Evolutionary conservation across 1,284 basidiomycete genomes (phyloP).

Genomic region (Sanguinoderma infundibulare): DNA sequence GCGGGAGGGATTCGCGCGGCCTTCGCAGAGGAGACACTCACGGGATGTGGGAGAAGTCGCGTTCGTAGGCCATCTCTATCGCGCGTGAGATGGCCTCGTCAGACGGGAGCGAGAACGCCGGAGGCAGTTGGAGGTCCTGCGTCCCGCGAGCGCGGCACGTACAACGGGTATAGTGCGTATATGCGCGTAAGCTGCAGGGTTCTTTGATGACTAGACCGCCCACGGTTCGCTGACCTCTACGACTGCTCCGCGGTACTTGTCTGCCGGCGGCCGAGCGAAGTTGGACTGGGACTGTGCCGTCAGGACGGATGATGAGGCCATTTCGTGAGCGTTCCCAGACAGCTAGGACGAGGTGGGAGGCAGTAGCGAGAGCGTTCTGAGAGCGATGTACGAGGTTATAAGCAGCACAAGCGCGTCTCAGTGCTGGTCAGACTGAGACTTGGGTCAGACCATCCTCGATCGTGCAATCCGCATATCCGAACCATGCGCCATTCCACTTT

Average conservation of each 20-base stretch:
- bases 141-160: not conserved
- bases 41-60: slow-evolving; percentile 92
- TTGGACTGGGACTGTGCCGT: slow-evolving; percentile 11
- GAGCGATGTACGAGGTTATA: slow-evolving; percentile 8
- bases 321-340: not conserved
- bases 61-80: slow-evolving; percentile 85
- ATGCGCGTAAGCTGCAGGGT: slow-evolving; percentile 49
- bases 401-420: slow-evolving; percentile 1
- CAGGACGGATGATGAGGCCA: slow-evolving; percentile 21
- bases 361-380: not conserved
- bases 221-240: slow-evolving; percentile 59
- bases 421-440: too few relatives aligned
- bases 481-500: slow-evolving; percentile 6
- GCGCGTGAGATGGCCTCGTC: slow-evolving; percentile 75
- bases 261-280: slow-evolving; percentile 28
- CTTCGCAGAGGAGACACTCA: slow-evolving; percentile 40
- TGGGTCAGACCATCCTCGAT: slow-evolving; percentile 23
- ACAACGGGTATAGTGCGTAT: not conserved
- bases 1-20: slow-evolving; percentile 1
- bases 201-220: slow-evolving; percentile 23
- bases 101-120: slow-evolving; percentile 82
- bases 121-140: slow-evolving; percentile 87
- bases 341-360: not conserved
- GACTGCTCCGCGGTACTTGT: slow-evolving; percentile 81
- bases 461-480: slow-evolving; percentile 15